Percentiles rank a stretch among this genome's conserved stretches.
Evolutionary conservation across 1,284 basidiomycete genomes (phyloP).

Genomic region (Irpex rosettiformis): DNA sequence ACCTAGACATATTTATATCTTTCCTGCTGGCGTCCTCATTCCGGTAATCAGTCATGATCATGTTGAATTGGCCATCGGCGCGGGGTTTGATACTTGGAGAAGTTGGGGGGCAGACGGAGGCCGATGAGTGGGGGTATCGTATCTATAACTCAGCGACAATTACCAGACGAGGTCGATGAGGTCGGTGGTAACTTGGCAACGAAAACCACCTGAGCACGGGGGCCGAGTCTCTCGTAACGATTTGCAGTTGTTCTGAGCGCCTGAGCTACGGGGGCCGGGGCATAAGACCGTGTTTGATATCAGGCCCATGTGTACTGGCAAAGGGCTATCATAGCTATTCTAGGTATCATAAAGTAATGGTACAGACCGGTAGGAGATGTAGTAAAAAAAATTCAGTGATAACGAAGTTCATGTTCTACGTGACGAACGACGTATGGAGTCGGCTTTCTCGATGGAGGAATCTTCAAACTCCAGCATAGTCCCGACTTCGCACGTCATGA

Average conservation of each 20-base stretch:
- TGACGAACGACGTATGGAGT: background rate
- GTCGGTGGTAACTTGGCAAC: too few relatives aligned
- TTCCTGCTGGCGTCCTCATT: background rate
- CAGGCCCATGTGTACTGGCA: too few relatives aligned
- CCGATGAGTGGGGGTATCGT: too few relatives aligned
- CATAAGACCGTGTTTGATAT: too few relatives aligned
- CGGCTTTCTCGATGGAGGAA: slow-evolving; percentile 1
- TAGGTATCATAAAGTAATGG: background rate
- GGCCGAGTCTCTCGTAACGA: too few relatives aligned
- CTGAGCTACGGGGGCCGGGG: too few relatives aligned
- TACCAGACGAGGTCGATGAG: too few relatives aligned
- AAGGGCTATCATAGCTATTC: background rate
- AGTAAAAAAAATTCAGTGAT: background rate
- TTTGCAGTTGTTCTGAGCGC: too few relatives aligned
- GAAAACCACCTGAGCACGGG: too few relatives aligned
- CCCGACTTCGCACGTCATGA: slow-evolving; percentile 9
- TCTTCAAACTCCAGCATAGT: slow-evolving; percentile 9
- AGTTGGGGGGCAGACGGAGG: too few relatives aligned
- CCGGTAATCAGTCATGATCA: background rate
- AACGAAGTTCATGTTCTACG: background rate
- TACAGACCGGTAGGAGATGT: background rate
- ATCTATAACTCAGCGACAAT: too few relatives aligned
- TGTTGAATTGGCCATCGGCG: background rate
- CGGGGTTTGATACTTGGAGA: background rate
- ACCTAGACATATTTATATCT: background rate